phyloP scores from a whole-genome alignment of 495 filamentous ascomycete species.

The Podospora pseudopauciseta region DNA sequence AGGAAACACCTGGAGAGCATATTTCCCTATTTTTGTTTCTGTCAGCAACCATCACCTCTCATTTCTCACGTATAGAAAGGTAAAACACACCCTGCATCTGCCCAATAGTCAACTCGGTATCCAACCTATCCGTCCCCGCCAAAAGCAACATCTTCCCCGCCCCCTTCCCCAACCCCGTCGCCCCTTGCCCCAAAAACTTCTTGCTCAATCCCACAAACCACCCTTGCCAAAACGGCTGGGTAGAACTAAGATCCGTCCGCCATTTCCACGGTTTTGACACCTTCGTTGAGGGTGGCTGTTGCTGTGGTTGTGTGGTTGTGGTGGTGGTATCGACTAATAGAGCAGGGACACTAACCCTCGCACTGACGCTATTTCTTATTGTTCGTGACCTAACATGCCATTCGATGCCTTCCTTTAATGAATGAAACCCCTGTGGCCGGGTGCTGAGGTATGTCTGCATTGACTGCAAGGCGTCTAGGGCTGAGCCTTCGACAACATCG shows the following conservation, averaged over 20 bases:
- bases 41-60: background rate
- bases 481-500: slow-evolving; percentile 86
- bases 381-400: slow-evolving; percentile 94
- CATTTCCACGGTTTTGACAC: slow-evolving; percentile 63
- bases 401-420: slow-evolving; percentile 73
- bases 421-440: slow-evolving; percentile 73
- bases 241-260: slow-evolving; percentile 79
- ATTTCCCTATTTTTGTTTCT: slow-evolving; percentile 64
- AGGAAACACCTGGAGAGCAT: slow-evolving; percentile 90
- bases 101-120: slow-evolving; percentile 93
- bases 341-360: slow-evolving; percentile 81
- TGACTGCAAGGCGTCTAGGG: slow-evolving; percentile 87
- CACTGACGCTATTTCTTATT: slow-evolving; percentile 75
- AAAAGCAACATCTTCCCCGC: slow-evolving; percentile 81
- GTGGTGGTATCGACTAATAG: slow-evolving; percentile 54
- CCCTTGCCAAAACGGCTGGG: slow-evolving; percentile 87
- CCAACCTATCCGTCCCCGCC: slow-evolving; percentile 89
- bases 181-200: slow-evolving; percentile 69
- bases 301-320: background rate
- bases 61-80: background rate
- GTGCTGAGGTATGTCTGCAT: slow-evolving; percentile 90
- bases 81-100: slow-evolving; percentile 79
- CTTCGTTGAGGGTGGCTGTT: background rate
- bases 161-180: slow-evolving; percentile 47
- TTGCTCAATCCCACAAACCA: slow-evolving; percentile 87